These are phyloP conservation scores for Talaromyces sp. DNA, from an alignment of 2,329 filamentous ascomycete species.

Conservation along the genomic window DNA sequence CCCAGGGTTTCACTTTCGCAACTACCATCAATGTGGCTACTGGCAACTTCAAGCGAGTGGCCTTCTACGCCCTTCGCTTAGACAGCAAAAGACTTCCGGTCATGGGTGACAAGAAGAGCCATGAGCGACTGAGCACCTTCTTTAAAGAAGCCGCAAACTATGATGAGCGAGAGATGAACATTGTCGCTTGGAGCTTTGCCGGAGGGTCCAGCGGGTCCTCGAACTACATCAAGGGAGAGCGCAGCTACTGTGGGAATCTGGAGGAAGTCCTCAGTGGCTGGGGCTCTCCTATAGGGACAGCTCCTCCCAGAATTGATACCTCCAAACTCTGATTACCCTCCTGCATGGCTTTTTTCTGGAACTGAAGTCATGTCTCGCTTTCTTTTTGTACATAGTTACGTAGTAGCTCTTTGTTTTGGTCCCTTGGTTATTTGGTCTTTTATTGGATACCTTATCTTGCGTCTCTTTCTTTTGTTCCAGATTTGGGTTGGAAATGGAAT, in stretches of 20 bases:
- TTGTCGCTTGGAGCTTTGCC: constrained; percentile 13
- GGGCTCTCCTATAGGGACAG: constrained; percentile 1
- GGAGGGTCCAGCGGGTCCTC: neutral
- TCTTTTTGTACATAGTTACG: no score
- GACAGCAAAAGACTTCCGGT: neutral
- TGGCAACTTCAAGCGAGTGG: constrained; percentile 7
- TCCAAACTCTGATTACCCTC: no score
- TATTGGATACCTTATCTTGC: neutral
- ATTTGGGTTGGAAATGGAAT: neutral
- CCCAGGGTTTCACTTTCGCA: constrained; percentile 8
- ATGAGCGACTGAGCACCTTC: constrained; percentile 7
- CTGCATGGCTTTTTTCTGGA: neutral
- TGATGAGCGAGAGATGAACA: constrained; percentile 8
- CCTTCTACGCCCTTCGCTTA: constrained; percentile 12
- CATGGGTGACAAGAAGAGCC: neutral
- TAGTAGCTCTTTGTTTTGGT: neutral
- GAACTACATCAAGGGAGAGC: constrained; percentile 13
- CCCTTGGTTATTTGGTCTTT: neutral
- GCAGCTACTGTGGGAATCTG: constrained; percentile 11
- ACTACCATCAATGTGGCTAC: constrained; percentile 2
- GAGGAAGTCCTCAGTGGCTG: constrained; percentile 6
- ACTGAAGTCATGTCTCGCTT: neutral
- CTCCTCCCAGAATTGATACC: no score
- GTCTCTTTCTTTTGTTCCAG: neutral
- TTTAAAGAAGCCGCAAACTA: constrained; percentile 3